phyloP scores from a whole-genome alignment of 1,284 basidiomycete species.

The Microstroma glucosiphilum region DNA sequence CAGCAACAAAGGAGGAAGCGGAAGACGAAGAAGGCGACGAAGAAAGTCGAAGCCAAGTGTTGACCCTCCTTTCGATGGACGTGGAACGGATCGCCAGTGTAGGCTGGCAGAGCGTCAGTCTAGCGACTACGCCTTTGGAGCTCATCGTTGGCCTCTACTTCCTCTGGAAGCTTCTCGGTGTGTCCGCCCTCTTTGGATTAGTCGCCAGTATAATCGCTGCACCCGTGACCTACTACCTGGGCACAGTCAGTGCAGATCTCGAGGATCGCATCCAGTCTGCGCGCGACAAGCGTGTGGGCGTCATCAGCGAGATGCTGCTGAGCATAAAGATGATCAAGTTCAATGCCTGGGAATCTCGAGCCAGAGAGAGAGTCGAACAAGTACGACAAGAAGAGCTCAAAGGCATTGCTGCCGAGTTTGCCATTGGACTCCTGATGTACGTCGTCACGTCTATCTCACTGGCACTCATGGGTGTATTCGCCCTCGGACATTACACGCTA shows the following conservation, averaged over 20 bases:
- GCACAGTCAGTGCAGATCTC: slow-evolving; percentile 1
- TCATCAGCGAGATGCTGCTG: slow-evolving; percentile 26
- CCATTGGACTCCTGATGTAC: slow-evolving; percentile 19
- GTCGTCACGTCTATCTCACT: slow-evolving; percentile 26
- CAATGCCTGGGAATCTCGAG: slow-evolving; percentile 29
- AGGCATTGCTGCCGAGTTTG: slow-evolving; percentile 8
- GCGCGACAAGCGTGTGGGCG: slow-evolving; percentile 23
- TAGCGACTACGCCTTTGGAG: slow-evolving; percentile 19
- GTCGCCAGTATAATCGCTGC: slow-evolving; percentile 20
- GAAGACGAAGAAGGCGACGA: neutral
- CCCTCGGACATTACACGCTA: slow-evolving; percentile 13
- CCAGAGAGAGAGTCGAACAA: slow-evolving; percentile 16
- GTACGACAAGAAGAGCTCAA: slow-evolving; percentile 22
- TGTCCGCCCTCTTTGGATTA: slow-evolving; percentile 27
- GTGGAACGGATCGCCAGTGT: neutral
- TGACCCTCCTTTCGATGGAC: neutral
- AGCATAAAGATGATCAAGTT: slow-evolving; percentile 40
- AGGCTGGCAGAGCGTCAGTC: slow-evolving; percentile 5
- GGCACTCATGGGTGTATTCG: slow-evolving; percentile 15
- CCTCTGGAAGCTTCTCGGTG: slow-evolving; percentile 30
- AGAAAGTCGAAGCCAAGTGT: neutral
- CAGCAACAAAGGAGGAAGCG: too few relatives aligned
- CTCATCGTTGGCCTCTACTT: slow-evolving; percentile 25
- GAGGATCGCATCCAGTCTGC: slow-evolving; percentile 12
- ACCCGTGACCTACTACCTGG: slow-evolving; percentile 21